Base-by-base conservation (phyloP, 169 alveolate genomes). In the Eimeria sp. region DNA sequence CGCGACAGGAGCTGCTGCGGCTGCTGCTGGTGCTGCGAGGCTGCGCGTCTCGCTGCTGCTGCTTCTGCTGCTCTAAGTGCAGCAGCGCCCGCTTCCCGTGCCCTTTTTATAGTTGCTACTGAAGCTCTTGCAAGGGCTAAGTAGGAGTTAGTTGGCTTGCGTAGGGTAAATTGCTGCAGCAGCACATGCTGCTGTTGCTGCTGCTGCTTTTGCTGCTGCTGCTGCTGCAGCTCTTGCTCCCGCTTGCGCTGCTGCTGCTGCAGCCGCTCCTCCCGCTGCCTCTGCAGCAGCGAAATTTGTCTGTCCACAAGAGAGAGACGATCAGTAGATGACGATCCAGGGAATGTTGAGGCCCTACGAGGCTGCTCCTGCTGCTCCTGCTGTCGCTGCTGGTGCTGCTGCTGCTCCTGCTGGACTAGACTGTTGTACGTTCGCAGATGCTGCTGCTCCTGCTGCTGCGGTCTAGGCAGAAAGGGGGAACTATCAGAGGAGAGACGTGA, bases 371-470 rank as follows among this genome's bases (percentile, higher is more conserved):
- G 78, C 40, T 30, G 84, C 34, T 30, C 57, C 40, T 22, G 84
- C 84, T 75, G 84, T 51, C 20, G 47, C 84, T 75, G 84, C 54
- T 75, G 84, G 57, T 75, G 58, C 51, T 75, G 84, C 78, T 67
- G 78, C 78, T 67, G 78, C 25, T 0, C 13, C 84, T 3, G 84
- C 47, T 30, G 47, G 7, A 25, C 20, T 51, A 34, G 84, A 51
- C 84, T 43, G 84, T 45, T 43, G 47, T 75, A 43, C 9, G 84
- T 25, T 45, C 43, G n/a, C 25, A 75, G 84, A 20, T 43, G 84
- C 47, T 75, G 84, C 47, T 75, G 84, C 84, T 34, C 25, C 47
- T 75, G 58, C 54, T 16, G 84, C 58, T 67, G 76, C 40, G 5
- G 76, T 2, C 76, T 22, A 9, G 40, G 76, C 76, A 25, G 34